phyloP scores from a whole-genome alignment of 1,284 basidiomycete species.

The Apiotrichum porosum region DNA sequence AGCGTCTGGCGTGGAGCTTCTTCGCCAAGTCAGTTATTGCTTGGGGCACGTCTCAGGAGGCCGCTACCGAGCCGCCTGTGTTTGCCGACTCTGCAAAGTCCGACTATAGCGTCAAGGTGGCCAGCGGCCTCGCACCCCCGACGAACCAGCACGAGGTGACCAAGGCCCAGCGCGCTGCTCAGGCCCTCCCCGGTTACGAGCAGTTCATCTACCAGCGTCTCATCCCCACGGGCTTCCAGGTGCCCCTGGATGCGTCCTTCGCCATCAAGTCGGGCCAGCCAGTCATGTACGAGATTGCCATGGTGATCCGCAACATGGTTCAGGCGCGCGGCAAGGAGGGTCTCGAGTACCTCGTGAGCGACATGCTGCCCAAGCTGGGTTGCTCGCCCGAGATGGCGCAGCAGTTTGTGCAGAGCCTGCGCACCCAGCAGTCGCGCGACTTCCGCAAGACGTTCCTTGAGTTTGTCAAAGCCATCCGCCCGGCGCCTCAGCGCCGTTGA shows the following conservation, averaged over 20 bases:
- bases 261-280: constrained; percentile 81
- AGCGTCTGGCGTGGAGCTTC: constrained; percentile 78
- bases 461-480: constrained; percentile 52
- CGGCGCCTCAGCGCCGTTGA: too few relatives aligned
- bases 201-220: constrained; percentile 85
- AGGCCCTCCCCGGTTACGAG: constrained; percentile 82
- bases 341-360: constrained; percentile 69
- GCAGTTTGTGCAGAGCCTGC: constrained; percentile 72
- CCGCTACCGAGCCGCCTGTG: constrained; percentile 36
- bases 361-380: constrained; percentile 81
- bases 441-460: constrained; percentile 89
- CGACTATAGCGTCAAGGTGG: constrained; percentile 47
- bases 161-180: constrained; percentile 43
- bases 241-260: constrained; percentile 73
- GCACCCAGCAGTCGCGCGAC: constrained; percentile 69
- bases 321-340: constrained; percentile 78
- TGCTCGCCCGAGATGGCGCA: constrained; percentile 74
- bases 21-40: constrained; percentile 63
- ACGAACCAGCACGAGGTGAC: constrained; percentile 38
- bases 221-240: constrained; percentile 74
- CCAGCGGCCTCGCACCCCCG: constrained; percentile 34
- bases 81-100: constrained; percentile 40
- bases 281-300: constrained; percentile 81
- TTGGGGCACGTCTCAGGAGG: constrained; percentile 64
- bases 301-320: constrained; percentile 72